Evolutionary conservation across 2,329 filamentous ascomycete genomes (phyloP).

Genomic region (Penicillium hesseltinei): DNA sequence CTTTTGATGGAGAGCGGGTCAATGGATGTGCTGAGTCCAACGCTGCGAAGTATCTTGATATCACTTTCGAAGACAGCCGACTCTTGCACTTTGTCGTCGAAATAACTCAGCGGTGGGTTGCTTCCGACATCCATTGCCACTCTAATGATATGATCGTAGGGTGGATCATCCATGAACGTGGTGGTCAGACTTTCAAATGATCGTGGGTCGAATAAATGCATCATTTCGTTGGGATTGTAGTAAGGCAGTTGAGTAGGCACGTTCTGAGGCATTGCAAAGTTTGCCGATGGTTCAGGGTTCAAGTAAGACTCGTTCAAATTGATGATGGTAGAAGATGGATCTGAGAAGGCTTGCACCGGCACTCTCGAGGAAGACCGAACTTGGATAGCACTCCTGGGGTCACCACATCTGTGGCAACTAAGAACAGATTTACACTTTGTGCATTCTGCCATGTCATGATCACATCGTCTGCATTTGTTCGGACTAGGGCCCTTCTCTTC

Average conservation of each 20-base stretch:
- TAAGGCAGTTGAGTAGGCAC: background rate
- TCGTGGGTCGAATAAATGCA: background rate
- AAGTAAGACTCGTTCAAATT: background rate
- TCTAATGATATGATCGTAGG: background rate
- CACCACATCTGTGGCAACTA: background rate
- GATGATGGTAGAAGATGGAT: background rate
- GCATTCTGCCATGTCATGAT: background rate
- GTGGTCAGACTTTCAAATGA: background rate
- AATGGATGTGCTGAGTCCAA: background rate
- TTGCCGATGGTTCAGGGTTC: background rate
- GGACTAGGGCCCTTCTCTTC: background rate
- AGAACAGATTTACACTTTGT: background rate
- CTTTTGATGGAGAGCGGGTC: background rate
- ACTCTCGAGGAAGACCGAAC: background rate
- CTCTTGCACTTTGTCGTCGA: background rate
- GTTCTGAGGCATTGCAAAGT: no score
- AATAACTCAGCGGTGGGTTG: background rate
- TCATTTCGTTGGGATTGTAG: background rate
- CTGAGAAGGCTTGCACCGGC: background rate
- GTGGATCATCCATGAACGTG: background rate
- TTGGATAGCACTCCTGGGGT: background rate
- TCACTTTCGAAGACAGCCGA: background rate
- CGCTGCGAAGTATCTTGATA: background rate
- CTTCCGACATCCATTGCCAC: background rate
- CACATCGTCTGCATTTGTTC: background rate